Percentiles rank a stretch among this genome's conserved stretches.
phyloP scores from a whole-genome alignment of 139 green algal species.

The Chlamydomonas schloesseri region DNA sequence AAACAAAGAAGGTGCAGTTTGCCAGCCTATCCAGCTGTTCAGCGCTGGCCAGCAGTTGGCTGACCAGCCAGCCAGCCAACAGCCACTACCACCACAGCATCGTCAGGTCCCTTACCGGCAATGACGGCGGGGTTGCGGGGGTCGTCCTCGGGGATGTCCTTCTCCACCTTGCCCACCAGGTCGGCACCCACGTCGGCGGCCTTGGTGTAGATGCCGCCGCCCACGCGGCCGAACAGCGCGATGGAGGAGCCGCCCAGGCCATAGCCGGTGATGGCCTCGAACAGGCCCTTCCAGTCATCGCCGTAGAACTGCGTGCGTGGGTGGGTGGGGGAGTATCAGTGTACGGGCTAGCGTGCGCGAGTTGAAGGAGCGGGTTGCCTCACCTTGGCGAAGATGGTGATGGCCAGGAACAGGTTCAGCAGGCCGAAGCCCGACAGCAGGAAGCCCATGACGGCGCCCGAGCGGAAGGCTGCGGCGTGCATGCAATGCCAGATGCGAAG shows the following conservation, averaged over 20 bases:
- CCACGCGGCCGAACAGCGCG: slow-evolving; percentile 96
- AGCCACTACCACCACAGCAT: no score
- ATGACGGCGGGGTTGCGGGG: slow-evolving; percentile 98
- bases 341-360: no score
- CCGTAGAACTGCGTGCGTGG: slow-evolving; percentile 79
- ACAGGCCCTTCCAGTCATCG: slow-evolving; percentile 93
- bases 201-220: slow-evolving; percentile 98
- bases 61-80: no score
- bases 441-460: slow-evolving; percentile 99
- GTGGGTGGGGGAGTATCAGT: no score
- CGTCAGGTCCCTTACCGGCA: slow-evolving; percentile 70
- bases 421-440: slow-evolving; percentile 90
- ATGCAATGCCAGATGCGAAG: no score
- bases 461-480: slow-evolving; percentile 90
- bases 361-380: no score
- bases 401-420: slow-evolving; percentile 88
- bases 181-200: slow-evolving; percentile 98
- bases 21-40: no score
- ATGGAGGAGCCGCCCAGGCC: slow-evolving; percentile 97
- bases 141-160: slow-evolving; percentile 99
- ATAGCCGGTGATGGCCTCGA: slow-evolving; percentile 97
- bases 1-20: no score
- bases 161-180: slow-evolving; percentile 98
- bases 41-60: no score
- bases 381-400: slow-evolving; percentile 77